Evolutionary conservation across 2,329 filamentous ascomycete species (phyloP), one percentile per base, ranked within the genome.

Genomic region (Cercospora beticola): DNA sequence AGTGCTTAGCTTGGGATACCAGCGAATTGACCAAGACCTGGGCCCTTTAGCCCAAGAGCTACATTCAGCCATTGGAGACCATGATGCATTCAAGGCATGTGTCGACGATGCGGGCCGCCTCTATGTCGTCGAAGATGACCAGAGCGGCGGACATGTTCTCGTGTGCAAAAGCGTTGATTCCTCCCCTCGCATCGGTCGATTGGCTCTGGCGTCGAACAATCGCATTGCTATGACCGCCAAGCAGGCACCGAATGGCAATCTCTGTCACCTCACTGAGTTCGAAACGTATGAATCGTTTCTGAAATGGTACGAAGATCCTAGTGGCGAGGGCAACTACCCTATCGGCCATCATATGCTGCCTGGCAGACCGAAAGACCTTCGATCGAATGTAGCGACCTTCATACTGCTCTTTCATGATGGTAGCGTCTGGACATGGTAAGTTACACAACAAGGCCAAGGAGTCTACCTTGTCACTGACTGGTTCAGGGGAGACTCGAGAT

Each of bases 401-500:
- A 75, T 78, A 9, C 73, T 79, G 40, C 74, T 83, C 18, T 78
- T 78, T 61, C 72, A 76, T 16, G 70, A 68, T 5, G 81, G 81
- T 4, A 74, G 77, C 23, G 79, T 83, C 5, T 65, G 62, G 80
- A 77, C 68, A 81, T 78, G 16, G 64, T 65, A 33, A 52, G 63
- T 31, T 14, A 28, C 10, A 43, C 23, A 49, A n/a, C 28, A 23
- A 12, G 23, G 31, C 16, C 62, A 57, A 64, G 26, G 21, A 23
- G 12, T 14, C 7, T 23, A 9, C 10, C 12, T n/a, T 30, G 14
- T 64, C 18, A 26, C 36, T 57, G 62, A 64, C 62, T n/a, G 31
- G 30, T 7, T 18, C 28, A 64, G 81, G 81, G 89, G 89, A 7
- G 89, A 91, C 72, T 79, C 83, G 58, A 84, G 89, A 16, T 89